These are phyloP conservation scores for Ensete ventricosum DNA, from an alignment of 176 grass and related monocot species.

Conservation along the genomic window DNA sequence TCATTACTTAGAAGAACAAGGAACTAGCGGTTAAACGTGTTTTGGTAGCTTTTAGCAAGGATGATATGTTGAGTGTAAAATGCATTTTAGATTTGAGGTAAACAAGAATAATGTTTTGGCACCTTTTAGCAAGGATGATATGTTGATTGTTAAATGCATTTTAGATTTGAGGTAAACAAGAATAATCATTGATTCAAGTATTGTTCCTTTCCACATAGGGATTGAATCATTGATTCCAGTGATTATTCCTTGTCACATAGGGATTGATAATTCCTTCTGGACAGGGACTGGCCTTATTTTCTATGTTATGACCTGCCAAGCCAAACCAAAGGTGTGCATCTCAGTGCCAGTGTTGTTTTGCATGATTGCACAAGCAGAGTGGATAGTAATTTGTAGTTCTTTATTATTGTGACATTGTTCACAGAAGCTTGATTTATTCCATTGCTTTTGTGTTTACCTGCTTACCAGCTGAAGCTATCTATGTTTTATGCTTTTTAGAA, in stretches of 20 bases:
- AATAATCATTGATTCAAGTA: neutral
- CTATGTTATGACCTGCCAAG: neutral
- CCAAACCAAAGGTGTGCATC: neutral
- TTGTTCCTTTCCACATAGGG: no score
- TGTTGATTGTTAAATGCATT: neutral
- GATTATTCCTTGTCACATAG: neutral
- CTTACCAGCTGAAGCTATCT: neutral
- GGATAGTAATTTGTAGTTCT: neutral
- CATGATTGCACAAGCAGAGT: neutral
- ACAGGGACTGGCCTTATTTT: neutral
- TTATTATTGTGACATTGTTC: neutral
- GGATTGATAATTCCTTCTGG: neutral
- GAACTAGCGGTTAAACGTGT: neutral
- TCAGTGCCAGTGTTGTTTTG: neutral
- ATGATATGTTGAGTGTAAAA: neutral
- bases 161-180: neutral
- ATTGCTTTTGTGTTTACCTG: neutral
- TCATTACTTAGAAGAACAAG: neutral
- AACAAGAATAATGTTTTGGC: neutral
- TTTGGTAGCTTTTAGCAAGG: neutral
- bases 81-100: neutral
- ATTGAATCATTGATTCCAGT: no score
- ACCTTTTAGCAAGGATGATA: neutral
- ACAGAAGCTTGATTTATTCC: neutral
- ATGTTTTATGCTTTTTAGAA: neutral